Evolutionary conservation across 352 stramenopile species (phyloP), one percentile per base, ranked within the genome.

Genomic region (Pythium utonaiense): DNA sequence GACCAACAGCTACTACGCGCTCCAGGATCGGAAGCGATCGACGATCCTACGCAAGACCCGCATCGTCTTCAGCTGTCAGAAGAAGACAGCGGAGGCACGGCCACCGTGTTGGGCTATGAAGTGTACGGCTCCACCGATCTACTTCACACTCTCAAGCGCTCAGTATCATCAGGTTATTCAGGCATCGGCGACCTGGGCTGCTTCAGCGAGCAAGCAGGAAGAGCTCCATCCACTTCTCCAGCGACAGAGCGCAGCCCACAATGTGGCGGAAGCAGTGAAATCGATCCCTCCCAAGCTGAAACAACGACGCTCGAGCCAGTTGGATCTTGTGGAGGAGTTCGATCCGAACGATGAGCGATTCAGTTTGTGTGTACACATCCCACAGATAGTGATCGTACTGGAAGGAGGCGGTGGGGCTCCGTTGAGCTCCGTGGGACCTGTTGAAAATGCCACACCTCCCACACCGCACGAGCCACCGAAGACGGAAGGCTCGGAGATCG

Each of bases 81-180:
- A 91, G 36, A 62, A 82, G 7, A 40, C 70, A 0, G 63, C 80
- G 36, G 48, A 61, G 1, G 66, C 77, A n/a, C 57, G 71, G 2
- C 54, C 74, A 8, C 69, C 79, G 5, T 81, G 79, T 25, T 91
- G 80, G 82, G 38, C 64, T 24, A 80, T 86, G 65, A 78, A 81
- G 24, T 88, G 82, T 47, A 88, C 69, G 5, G 75, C 75, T 16
- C 82, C 82, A n/a, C 82, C 82, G 0, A 86, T 91, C 25, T 86
- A 83, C 45, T 87, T 91, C 49, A 82, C 78, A 0, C 64, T 91
- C 16, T 88, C 78, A 0, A 89, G 73, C 49, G 63, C 73, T 1
- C 82, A 91, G 57, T 89, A 88, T 24, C 71, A 80, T 8, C 80
- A 91, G 64, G 73, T 90, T 9, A 34, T 89, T 12, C 74, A 83